These are phyloP conservation scores for Phytopythium sindhum DNA, from an alignment of 352 stramenopile species.

Conservation along the genomic window DNA sequence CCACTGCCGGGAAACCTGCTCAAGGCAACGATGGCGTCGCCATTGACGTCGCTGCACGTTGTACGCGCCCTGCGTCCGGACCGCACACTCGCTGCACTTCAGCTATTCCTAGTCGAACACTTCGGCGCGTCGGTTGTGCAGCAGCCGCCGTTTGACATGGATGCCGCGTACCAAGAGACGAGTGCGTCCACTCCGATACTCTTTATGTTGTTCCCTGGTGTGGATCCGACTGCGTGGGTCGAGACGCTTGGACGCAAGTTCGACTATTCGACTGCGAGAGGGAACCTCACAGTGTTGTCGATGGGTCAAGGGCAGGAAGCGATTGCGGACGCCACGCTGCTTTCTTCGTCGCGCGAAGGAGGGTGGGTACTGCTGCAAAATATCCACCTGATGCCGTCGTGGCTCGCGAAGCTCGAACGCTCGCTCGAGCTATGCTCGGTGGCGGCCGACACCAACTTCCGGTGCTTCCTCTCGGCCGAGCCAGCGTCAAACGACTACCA, in stretches of 20 bases:
- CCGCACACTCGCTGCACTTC: conserved; percentile 69
- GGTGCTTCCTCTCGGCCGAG: conserved; percentile 93
- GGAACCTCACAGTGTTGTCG: conserved; percentile 78
- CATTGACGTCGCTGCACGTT: conserved; percentile 72
- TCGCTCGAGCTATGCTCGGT: conserved; percentile 74
- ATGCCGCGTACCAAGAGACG: conserved; percentile 84
- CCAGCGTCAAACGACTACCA: conserved; percentile 7
- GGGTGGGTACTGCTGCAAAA: conserved; percentile 92
- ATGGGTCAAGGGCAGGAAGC: conserved; percentile 90
- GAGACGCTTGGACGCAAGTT: conserved; percentile 82
- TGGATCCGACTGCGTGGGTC: conserved; percentile 84
- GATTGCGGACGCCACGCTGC: conserved; percentile 63
- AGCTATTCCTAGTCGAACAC: conserved; percentile 54
- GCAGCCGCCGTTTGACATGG: conserved; percentile 87
- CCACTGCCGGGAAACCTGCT: conserved; percentile 82
- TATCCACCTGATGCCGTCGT: conserved; percentile 90
- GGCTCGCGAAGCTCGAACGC: conserved; percentile 82
- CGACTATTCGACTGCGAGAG: conserved; percentile 73
- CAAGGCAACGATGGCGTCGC: conserved; percentile 38
- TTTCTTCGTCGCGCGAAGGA: conserved; percentile 67
- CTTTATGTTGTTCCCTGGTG: conserved; percentile 91
- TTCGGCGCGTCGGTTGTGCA: conserved; percentile 65
- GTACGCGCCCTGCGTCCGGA: conserved; percentile 83
- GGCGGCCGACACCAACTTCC: conserved; percentile 90
- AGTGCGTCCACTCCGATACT: conserved; percentile 90